A percentile compares a stretch with the other conserved stretches of the same genome.
Conservation (phyloP, 1,284 basidiomycete species). For the Sphagnurus paluster region DNA sequence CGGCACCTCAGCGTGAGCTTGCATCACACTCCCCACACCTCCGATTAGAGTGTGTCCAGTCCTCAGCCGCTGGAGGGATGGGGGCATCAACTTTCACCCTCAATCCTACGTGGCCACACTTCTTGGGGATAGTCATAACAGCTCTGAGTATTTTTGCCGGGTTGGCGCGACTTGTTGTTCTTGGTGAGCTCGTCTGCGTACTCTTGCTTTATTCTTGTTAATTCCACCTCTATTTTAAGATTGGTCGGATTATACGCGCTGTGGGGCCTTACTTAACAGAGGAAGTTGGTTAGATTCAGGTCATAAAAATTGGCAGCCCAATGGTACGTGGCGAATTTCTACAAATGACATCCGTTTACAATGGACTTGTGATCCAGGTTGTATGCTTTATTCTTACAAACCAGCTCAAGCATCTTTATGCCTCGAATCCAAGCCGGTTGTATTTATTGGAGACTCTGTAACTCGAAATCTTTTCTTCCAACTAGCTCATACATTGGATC, state of each 20-base stretch:
- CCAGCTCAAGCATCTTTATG: constrained; percentile 54
- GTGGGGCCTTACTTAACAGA: constrained; percentile 64
- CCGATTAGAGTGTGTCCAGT: not conserved
- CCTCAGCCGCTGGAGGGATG: constrained; percentile 8
- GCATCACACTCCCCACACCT: constrained; percentile 1
- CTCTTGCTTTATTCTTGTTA: not conserved
- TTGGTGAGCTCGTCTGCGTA: constrained; percentile 42
- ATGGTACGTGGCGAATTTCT: constrained; percentile 49
- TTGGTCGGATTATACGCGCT: constrained; percentile 70
- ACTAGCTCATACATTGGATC: constrained; percentile 60
- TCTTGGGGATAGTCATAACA: constrained; percentile 43
- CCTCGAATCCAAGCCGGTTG: constrained; percentile 51
- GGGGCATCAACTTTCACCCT: constrained; percentile 25
- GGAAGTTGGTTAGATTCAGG: constrained; percentile 79
- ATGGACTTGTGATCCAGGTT: constrained; percentile 47
- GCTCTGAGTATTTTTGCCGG: constrained; percentile 44
- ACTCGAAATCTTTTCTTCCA: constrained; percentile 81
- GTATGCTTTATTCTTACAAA: constrained; percentile 70
- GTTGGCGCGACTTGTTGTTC: constrained; percentile 38
- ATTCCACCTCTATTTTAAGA: constrained; percentile 44
- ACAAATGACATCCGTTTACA: not conserved
- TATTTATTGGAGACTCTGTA: constrained; percentile 87
- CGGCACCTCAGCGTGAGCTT: not conserved
- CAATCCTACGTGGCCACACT: constrained; percentile 58
- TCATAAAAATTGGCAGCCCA: constrained; percentile 80